Percentiles rank a stretch among this genome's conserved stretches.
Evolutionary conservation across 495 filamentous ascomycete genomes (phyloP).

Genomic region (Hypomontagnella monticulosa): DNA sequence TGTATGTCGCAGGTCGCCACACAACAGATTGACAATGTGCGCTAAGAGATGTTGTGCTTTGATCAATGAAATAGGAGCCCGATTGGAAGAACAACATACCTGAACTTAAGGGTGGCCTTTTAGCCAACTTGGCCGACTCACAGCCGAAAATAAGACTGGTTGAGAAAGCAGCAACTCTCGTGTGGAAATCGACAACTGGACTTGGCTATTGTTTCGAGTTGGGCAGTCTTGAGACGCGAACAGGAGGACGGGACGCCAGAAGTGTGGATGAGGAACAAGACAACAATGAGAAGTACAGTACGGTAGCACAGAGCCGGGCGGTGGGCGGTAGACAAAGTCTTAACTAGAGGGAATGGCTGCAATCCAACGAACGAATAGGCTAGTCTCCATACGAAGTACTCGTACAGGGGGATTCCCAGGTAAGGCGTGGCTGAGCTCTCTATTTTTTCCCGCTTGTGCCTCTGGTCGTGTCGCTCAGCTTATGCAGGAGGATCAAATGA

Average conservation of each 20-base stretch:
- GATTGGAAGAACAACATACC: slow-evolving; percentile 25
- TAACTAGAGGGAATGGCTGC: slow-evolving; percentile 25
- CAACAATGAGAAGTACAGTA: slow-evolving; percentile 23
- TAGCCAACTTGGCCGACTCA: slow-evolving; percentile 22
- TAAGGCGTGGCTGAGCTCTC: slow-evolving; percentile 39
- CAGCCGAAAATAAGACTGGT: slow-evolving; percentile 35
- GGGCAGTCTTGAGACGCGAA: slow-evolving; percentile 40
- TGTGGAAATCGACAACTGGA: slow-evolving; percentile 27
- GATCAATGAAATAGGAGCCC: slow-evolving; percentile 6
- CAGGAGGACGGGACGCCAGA: slow-evolving; percentile 20
- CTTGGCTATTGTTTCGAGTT: slow-evolving; percentile 41
- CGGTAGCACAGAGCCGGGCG: slow-evolving; percentile 25
- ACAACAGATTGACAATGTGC: slow-evolving; percentile 26
- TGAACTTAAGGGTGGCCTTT: slow-evolving; percentile 11
- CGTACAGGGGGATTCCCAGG: slow-evolving; percentile 22
- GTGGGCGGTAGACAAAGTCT: slow-evolving; percentile 13
- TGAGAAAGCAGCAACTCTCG: slow-evolving; percentile 26
- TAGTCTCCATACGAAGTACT: slow-evolving; percentile 39
- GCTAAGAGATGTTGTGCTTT: slow-evolving; percentile 13
- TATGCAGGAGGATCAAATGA: slow-evolving; percentile 35
- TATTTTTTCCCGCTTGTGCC: slow-evolving; percentile 36
- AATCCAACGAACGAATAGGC: slow-evolving; percentile 34
- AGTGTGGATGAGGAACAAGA: slow-evolving; percentile 16
- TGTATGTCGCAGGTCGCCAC: slow-evolving; percentile 41
- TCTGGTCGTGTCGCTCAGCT: slow-evolving; percentile 30